Base-by-base conservation (phyloP, 495 filamentous ascomycete genomes). In the Beverwykella pulmonaria region DNA sequence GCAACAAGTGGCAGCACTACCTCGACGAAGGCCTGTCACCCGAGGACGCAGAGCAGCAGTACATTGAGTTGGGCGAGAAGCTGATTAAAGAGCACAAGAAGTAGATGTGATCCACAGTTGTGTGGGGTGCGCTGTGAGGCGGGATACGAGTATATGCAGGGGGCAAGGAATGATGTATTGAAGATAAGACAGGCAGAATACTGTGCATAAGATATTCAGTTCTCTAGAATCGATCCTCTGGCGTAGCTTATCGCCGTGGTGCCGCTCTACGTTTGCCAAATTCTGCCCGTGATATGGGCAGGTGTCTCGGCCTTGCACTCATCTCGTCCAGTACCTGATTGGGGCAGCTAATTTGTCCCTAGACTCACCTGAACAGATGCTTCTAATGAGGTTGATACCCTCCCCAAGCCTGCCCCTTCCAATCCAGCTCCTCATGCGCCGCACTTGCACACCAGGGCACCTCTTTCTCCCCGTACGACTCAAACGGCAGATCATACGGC, bases 401-500 rank as follows among this genome's bases (percentile, higher is more conserved):
- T 6, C 27, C 44, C 70, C 70, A 72, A 15, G 53, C 23, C 15
- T 15, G 26, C n/a, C 92, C 92, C 70, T 80, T 82, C 82, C 88
- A 88, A 76, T 97, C 92, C 6, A 84, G 84, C 71, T 87, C 84
- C 1, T 61, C 67, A 73, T 92, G 82, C 17, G 59, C 76, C 72
- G 77, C 75, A n/a, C 85, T 88, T 3, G 90, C 88, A 63, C 87
- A 91, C 93, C 93, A 97, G 9, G 92, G 92, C 26, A 80, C 79
- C 65, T 96, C 91, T 5, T 76, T 75, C 6, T 74, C 53, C 0
- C 62, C 77, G 71, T 96, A 96, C 23, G 78, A 80, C 30, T 83
- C 81, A 22, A 95, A 75, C 0, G 93, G 93, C 2, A 96, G 77
- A 73, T 87, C 87, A 78, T 97, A 97, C 26, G 93, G 90, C 82